Evolutionary conservation across 768 basidiomycete species (phyloP), one percentile per base, ranked within the genome.

Genomic region (Mycena kentingensis): DNA sequence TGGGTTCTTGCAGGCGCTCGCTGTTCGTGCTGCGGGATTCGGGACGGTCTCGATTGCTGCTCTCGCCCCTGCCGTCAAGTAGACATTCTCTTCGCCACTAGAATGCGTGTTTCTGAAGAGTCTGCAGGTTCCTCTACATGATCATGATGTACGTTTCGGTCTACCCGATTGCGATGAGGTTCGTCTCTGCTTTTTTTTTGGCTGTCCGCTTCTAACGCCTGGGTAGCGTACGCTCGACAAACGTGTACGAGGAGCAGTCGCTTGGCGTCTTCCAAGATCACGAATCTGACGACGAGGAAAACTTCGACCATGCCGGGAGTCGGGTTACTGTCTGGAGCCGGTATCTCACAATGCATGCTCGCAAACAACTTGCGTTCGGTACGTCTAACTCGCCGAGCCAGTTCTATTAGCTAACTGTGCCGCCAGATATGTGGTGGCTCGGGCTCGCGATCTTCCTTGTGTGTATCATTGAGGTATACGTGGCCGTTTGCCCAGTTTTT

Each of bases 351-450:
- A 82, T 86, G 81, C 93, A 96, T 65, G 87, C 87, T 11, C 81
- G 90, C 41, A 81, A 78, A 60, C 96, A 99, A 65, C 82, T 99
- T 51, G 90, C 95, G 2, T 98, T 97, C 57, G 93, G 91, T 90
- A 58, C 50, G 79, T 12, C 46, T 27, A 12, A 37, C 41, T n/a
- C 13, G 21, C 34, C 0, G 36, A 19, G 18, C 15, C 27, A 2
- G 15, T 37, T 4, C 13, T 28, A n/a, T 44, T 22, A 6, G 15
- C 42, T 42, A 7, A 46, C 3, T 21, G 19, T 29, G 26, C 26
- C 4, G 16, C 43, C 57, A 93, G 95, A 97, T 69, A 93, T 98
- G 82, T 97, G 95, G 96, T 97, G 93, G 93, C 69, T 98, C 19
- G 88, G 76, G 0, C 67, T 92, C 12, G 93, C 91, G 0, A 69